Conservation (phyloP, 805 yeast genomes). For the Metahyphopichia silvanorum region DNA sequence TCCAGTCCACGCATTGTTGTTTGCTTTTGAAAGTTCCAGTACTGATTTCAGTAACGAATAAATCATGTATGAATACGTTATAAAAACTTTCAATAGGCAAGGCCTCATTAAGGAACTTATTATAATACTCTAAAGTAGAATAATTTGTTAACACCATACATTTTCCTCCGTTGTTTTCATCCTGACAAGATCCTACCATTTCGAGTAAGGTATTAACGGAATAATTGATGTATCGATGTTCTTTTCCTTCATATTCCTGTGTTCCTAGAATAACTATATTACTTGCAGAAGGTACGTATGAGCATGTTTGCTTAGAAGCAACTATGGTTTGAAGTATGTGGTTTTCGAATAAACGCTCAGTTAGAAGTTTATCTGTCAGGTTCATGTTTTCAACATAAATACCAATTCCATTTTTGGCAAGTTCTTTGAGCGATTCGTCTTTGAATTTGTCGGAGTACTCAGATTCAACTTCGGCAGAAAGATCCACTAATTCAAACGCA, state of each 20-base stretch:
- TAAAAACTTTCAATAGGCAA: slow-evolving; percentile 83
- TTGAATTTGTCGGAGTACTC: slow-evolving; percentile 40
- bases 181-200: slow-evolving; percentile 54
- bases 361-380: slow-evolving; percentile 48
- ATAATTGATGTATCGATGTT: slow-evolving; percentile 68
- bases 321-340: slow-evolving; percentile 56
- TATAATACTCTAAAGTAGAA: slow-evolving; percentile 59
- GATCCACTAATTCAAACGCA: slow-evolving; percentile 43
- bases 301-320: slow-evolving; percentile 56
- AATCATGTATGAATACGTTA: slow-evolving; percentile 57
- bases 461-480: slow-evolving; percentile 36
- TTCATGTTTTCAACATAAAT: slow-evolving; percentile 57
- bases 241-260: slow-evolving; percentile 66
- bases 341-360: slow-evolving; percentile 49
- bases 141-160: slow-evolving; percentile 58
- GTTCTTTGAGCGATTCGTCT: slow-evolving; percentile 44
- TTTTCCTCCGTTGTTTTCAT: slow-evolving; percentile 21
- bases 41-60: slow-evolving; percentile 70
- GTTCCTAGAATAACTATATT: slow-evolving; percentile 70
- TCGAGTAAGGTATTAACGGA: slow-evolving; percentile 61
- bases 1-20: slow-evolving; percentile 90
- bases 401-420: slow-evolving; percentile 56
- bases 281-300: slow-evolving; percentile 48
- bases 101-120: slow-evolving; percentile 67
- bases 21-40: slow-evolving; percentile 57